Evolutionary conservation across 139 green algal genomes (phyloP), one percentile per base, ranked within the genome.

Genomic region (Ettlia oleoabundans): DNA sequence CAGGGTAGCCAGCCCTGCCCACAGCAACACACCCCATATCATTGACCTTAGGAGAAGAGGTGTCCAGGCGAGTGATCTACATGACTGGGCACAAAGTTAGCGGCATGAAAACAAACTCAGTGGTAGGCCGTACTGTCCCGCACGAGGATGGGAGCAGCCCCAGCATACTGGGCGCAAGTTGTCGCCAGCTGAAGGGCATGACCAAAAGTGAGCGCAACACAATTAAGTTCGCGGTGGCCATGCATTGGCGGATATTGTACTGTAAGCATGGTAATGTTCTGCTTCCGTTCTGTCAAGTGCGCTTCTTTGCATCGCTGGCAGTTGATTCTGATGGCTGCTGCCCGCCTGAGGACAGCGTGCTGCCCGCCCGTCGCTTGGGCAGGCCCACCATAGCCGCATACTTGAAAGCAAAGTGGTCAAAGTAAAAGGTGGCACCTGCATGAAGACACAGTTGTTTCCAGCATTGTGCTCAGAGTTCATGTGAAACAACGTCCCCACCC

Each of bases 361-460:
- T 19, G 33, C 40, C n/a, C 2, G 52, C n/a, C 21, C 33, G 72
- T 38, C 51, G 66, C 38, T 38, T 3, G 40, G 28, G 32, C 32
- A 89, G 42, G 9, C 83, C 86, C 43, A 89, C 47, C 7, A 19
- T 51, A 3, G 72, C 42, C 19, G 88, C 15, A 47, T 91, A 91
- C 22, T 63, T 43, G 21, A 78, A 37, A 1, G 81, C 78, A 71
- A 91, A 91, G 21, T 81, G 35, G 58, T 91, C 85, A 70, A 91
- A 90, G 78, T 91, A 91, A 37, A 81, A 91, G 42, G 58, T 82
- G 22, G 88, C 88, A 18, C 87, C 81, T 81, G 80, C 40, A 67
- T 62, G 41, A 10, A 63, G 35, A 70, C 8, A 42, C 9, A 7
- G n/a, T n/a, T n/a, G n/a, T n/a, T n/a, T n/a, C n/a, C n/a, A n/a